phyloP scores from a whole-genome alignment of 1,284 basidiomycete species.

The Kwoniella shivajii region DNA sequence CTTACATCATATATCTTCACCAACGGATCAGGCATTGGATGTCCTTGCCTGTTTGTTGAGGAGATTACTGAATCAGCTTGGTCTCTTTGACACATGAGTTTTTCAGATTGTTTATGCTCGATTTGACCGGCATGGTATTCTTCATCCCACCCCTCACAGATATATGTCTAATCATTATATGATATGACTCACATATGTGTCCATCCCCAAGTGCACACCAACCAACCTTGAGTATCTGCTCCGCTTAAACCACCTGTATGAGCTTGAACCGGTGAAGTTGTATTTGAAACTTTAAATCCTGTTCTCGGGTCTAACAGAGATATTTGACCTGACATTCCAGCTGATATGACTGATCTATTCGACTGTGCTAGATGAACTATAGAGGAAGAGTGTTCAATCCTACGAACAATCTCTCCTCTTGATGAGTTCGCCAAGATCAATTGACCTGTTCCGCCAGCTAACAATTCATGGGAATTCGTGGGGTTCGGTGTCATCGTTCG shows the following conservation, averaged over 20 bases:
- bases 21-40: slow-evolving; percentile 85
- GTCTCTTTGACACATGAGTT: no score
- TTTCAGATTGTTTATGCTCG: no score
- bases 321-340: slow-evolving; percentile 78
- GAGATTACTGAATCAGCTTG: no score
- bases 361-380: slow-evolving; percentile 47
- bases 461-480: slow-evolving; percentile 59
- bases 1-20: slow-evolving; percentile 92
- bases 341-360: slow-evolving; percentile 63
- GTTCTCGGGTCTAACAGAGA: slow-evolving; percentile 78
- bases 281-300: slow-evolving; percentile 57
- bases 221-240: slow-evolving; percentile 74
- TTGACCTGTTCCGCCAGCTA: slow-evolving; percentile 63
- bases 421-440: slow-evolving; percentile 72
- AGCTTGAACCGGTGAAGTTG: slow-evolving; percentile 65
- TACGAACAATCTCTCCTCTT: slow-evolving; percentile 69
- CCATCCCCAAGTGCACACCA: slow-evolving; percentile 82
- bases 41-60: slow-evolving; percentile 67
- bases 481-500: slow-evolving; percentile 54
- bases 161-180: neutral
- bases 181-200: slow-evolving; percentile 66
- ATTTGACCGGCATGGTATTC: no score
- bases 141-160: no score
- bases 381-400: slow-evolving; percentile 53
- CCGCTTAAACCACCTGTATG: slow-evolving; percentile 81